phyloP scores from a whole-genome alignment of 2,329 filamentous ascomycete genomes.

The Aspergillus persii region DNA sequence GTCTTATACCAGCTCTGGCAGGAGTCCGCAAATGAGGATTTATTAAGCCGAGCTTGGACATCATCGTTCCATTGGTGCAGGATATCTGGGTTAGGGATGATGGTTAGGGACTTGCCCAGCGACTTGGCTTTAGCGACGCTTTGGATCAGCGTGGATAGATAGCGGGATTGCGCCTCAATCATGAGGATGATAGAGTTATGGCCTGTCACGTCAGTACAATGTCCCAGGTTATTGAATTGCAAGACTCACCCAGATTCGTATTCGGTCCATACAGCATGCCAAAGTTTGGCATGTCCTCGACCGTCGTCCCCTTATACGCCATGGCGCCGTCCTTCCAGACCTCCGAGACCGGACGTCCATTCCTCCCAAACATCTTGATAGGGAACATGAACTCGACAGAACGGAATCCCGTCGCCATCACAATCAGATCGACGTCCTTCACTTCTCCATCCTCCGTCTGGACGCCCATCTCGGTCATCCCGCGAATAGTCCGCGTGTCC shows the following conservation, averaged over 20 bases:
- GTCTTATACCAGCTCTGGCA: constrained; percentile 60
- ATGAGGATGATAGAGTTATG: constrained; percentile 61
- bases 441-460: constrained; percentile 42
- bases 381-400: constrained; percentile 60
- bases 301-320: constrained; percentile 52
- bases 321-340: constrained; percentile 56
- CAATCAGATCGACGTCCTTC: constrained; percentile 54
- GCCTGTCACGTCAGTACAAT: constrained; percentile 25
- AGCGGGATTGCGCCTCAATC: constrained; percentile 58
- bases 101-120: constrained; percentile 40
- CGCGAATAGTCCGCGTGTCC: constrained; percentile 50
- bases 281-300: constrained; percentile 56
- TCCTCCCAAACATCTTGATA: constrained; percentile 51
- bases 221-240: too few species aligned
- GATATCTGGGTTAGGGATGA: constrained; percentile 44
- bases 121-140: constrained; percentile 48
- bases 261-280: constrained; percentile 60
- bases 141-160: constrained; percentile 51
- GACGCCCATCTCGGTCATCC: constrained; percentile 49
- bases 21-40: constrained; percentile 53
- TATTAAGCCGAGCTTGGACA: constrained; percentile 46
- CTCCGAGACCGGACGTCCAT: constrained; percentile 44
- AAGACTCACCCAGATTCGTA: constrained; percentile 45
- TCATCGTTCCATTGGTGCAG: constrained; percentile 47
- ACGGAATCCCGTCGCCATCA: constrained; percentile 60